phyloP scores from a whole-genome alignment of 1,284 basidiomycete genomes.

The Heterobasidion parviporum region DNA sequence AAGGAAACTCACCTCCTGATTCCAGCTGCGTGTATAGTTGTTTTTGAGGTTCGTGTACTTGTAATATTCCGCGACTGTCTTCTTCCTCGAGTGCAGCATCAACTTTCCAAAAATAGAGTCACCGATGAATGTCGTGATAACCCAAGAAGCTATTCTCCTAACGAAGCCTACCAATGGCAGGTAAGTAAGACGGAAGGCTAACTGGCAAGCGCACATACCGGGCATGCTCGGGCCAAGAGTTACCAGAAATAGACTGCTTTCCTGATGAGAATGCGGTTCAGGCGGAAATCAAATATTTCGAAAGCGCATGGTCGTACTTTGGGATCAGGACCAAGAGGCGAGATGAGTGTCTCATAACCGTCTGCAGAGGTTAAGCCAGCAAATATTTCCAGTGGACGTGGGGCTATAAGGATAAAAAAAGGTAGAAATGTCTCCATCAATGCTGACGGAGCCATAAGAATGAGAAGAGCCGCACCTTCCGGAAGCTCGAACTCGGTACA shows the following conservation, averaged over 20 bases:
- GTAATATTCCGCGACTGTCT: constrained; percentile 51
- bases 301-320: constrained; percentile 29
- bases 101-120: constrained; percentile 48
- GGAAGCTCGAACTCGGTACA: constrained; percentile 59
- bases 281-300: background rate
- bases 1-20: background rate
- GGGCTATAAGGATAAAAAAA: constrained; percentile 25
- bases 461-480: constrained; percentile 25
- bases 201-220: constrained; percentile 18
- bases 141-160: constrained; percentile 40
- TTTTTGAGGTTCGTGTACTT: constrained; percentile 41
- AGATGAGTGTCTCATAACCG: constrained; percentile 67
- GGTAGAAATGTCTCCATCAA: background rate
- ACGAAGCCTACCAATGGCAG: constrained; percentile 33
- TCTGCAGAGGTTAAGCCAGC: constrained; percentile 66
- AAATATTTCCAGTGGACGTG: constrained; percentile 55
- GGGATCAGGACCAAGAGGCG: constrained; percentile 63
- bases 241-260: constrained; percentile 46
- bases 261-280: constrained; percentile 23
- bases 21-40: constrained; percentile 20
- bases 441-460: background rate
- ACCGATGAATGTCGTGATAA: constrained; percentile 32
- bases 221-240: constrained; percentile 57
- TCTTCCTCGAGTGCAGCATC: constrained; percentile 37
- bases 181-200: background rate